Conservation (phyloP, 1,139 yeast genomes). For the Eremothecium coryli region DNA sequence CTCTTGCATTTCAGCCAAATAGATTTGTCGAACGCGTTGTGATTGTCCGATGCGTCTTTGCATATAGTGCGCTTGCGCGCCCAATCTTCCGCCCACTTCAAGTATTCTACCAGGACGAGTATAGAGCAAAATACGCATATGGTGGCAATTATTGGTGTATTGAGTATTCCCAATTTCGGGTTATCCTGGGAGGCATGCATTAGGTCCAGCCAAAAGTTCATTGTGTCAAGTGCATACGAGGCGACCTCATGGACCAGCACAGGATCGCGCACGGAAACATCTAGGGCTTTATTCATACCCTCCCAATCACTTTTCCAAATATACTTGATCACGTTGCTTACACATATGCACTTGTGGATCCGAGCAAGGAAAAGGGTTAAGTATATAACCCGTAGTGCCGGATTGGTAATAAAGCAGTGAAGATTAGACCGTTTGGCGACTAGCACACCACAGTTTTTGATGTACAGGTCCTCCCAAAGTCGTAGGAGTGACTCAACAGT, state of each 20-base stretch:
- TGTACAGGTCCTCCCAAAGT: slow-evolving; percentile 56
- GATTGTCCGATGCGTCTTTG: slow-evolving; percentile 14
- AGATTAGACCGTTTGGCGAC: slow-evolving; percentile 39
- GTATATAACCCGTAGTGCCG: slow-evolving; percentile 52
- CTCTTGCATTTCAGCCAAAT: slow-evolving; percentile 33
- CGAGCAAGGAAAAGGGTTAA: slow-evolving; percentile 58
- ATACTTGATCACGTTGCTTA: slow-evolving; percentile 47
- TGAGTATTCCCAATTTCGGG: slow-evolving; percentile 52
- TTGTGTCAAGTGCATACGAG: slow-evolving; percentile 46
- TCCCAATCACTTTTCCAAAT: slow-evolving; percentile 59
- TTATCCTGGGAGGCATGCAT: slow-evolving; percentile 53
- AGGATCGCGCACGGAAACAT: slow-evolving; percentile 34
- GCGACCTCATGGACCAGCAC: slow-evolving; percentile 47
- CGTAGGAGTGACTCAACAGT: slow-evolving; percentile 44
- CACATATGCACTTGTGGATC: slow-evolving; percentile 49
- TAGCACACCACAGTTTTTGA: slow-evolving; percentile 52
- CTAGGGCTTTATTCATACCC: slow-evolving; percentile 47
- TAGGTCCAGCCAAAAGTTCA: slow-evolving; percentile 61
- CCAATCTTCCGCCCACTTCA: slow-evolving; percentile 46
- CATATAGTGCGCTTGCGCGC: slow-evolving; percentile 32
- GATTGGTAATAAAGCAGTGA: slow-evolving; percentile 40
- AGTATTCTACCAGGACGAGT: slow-evolving; percentile 51
- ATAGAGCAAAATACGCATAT: slow-evolving; percentile 58
- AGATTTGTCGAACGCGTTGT: slow-evolving; percentile 32
- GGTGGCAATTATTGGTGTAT: slow-evolving; percentile 67